Base-by-base conservation (phyloP, 2,329 filamentous ascomycete species). In the Paramyrothecium sp. region DNA sequence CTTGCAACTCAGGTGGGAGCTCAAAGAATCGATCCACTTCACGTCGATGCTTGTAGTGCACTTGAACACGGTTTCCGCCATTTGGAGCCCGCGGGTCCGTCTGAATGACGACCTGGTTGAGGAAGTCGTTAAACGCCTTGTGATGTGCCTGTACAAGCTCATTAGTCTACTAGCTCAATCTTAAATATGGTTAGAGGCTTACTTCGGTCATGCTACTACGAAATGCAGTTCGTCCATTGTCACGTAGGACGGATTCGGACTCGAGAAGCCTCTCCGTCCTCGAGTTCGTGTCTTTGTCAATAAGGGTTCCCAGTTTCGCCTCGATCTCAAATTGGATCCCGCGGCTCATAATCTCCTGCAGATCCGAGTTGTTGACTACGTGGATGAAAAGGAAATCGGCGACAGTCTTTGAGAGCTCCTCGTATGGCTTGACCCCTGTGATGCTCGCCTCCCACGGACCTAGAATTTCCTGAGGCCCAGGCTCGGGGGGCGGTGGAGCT, bases 201-300 rank as follows among this genome's bases (percentile, higher is more conserved):
- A 95, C 91, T 78, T 92, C 86, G 4, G 90, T 93, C 94, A 98
- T 97, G 60, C 87, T 91, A 69, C 92, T 97, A 65, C 88, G 86
- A 67, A 98, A 99, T 0, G 81, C 82, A 30, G 89, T 80, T 49
- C 84, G 81, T 33, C 80, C 78, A 22, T 80, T 82, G 33, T 86
- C 82, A 51, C 80, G 78, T 20, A 96, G 73, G 7, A 96, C 78
- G 51, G 85, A 89, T 69, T 95, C 90, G 1, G 90, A 88, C 21
- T 81, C 73, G 4, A 95, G 81, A 7, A 86, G 85, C 11, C 93
- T 74, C 11, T 82, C 77, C 23, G 93, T 77, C n/a, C 91, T 83
- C 51, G 87, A 80, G 56, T 89, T 85, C 7, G 86, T 90, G 59
- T 88, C 84, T 68, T 86, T 87, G 70, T 91, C 88, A 57, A 94